phyloP scores from a whole-genome alignment of 805 yeast species.

The Sungouiozyma intestinalis region DNA sequence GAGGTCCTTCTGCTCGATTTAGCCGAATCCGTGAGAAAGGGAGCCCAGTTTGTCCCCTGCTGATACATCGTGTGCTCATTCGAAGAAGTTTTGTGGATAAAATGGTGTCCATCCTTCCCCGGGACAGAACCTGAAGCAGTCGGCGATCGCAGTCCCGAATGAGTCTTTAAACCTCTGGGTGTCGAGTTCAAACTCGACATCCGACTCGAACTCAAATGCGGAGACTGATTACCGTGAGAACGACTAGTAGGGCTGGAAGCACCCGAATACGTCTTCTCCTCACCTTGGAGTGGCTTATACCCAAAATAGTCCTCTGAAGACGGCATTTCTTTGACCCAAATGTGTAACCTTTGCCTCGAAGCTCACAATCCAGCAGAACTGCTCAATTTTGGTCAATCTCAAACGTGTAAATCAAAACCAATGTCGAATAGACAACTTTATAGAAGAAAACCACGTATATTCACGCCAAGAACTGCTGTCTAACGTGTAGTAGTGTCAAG shows the following conservation, averaged over 20 bases:
- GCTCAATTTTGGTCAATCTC: too few species aligned
- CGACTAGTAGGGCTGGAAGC: neutral
- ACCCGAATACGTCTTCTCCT: neutral
- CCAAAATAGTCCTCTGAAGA: slow-evolving; percentile 1
- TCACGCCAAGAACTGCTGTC: too few species aligned
- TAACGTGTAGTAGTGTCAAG: too few species aligned
- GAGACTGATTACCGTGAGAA: neutral
- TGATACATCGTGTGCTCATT: neutral
- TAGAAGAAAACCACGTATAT: too few species aligned
- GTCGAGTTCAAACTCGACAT: neutral
- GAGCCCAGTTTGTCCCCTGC: neutral
- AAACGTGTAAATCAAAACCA: too few species aligned
- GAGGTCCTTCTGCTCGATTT: neutral
- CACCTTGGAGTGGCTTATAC: neutral
- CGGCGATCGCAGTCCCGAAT: neutral
- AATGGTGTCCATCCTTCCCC: neutral
- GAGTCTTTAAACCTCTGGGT: neutral
- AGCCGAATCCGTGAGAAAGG: neutral
- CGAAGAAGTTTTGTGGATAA: neutral
- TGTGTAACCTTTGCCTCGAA: too few species aligned
- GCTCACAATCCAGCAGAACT: too few species aligned
- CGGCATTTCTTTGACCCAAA: too few species aligned
- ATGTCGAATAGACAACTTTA: too few species aligned
- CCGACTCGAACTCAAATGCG: neutral
- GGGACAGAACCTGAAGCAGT: neutral